Evolutionary conservation across 2,329 filamentous ascomycete genomes (phyloP).

Genomic region (Teratosphaeria nubilosa): DNA sequence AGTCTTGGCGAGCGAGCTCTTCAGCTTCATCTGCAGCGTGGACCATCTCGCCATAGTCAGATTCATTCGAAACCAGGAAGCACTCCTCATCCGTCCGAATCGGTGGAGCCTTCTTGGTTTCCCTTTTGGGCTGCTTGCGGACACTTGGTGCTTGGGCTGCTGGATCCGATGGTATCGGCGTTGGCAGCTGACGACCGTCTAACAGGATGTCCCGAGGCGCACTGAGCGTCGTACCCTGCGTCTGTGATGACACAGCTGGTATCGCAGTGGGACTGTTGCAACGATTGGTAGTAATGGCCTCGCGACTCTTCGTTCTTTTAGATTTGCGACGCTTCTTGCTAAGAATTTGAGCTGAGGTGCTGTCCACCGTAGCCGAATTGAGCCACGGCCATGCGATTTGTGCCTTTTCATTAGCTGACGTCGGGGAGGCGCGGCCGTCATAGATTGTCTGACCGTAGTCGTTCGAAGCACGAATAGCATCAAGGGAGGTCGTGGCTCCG

Average conservation of each 20-base stretch:
- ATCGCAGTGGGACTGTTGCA: neutral
- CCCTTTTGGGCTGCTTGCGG: neutral
- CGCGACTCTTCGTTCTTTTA: neutral
- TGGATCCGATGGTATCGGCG: conserved; percentile 1
- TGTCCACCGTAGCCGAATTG: neutral
- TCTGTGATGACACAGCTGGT: neutral
- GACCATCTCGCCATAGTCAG: conserved; percentile 6
- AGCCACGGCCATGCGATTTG: neutral
- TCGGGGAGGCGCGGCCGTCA: neutral
- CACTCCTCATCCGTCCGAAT: conserved; percentile 8
- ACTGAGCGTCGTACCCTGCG: neutral
- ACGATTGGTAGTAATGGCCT: neutral
- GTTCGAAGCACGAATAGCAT: neutral
- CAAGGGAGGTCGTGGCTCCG: conserved; percentile 2
- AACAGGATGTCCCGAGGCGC: neutral
- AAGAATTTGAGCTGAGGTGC: neutral
- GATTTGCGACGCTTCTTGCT: neutral
- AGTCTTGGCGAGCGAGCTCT: neutral
- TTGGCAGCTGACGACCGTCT: conserved; percentile 1
- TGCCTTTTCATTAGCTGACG: neutral
- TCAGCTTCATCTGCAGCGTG: conserved; percentile 7
- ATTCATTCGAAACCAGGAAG: conserved; percentile 3
- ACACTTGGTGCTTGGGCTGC: neutral
- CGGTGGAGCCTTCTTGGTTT: neutral
- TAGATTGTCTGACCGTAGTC: neutral